Evolutionary conservation across 2,329 filamentous ascomycete genomes (phyloP).

Genomic region (Paraphoma sp.): DNA sequence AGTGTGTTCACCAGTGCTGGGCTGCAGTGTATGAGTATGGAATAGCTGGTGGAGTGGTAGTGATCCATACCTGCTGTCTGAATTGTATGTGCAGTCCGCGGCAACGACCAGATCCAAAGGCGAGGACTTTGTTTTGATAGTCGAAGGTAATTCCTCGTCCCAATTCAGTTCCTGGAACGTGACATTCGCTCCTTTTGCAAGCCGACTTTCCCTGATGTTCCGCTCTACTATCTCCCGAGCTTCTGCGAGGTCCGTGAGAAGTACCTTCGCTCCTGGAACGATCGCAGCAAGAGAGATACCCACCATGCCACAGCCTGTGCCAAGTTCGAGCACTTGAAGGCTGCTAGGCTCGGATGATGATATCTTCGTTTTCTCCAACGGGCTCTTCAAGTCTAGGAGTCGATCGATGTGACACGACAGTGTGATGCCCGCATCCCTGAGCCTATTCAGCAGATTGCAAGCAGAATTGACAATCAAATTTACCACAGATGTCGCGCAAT

Average conservation of each 20-base stretch:
- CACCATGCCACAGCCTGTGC: slow-evolving; percentile 71
- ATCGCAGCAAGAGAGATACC: slow-evolving; percentile 67
- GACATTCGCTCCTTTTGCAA: slow-evolving; percentile 52
- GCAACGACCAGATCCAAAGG: slow-evolving; percentile 67
- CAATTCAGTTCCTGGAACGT: slow-evolving; percentile 67
- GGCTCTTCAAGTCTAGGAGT: slow-evolving; percentile 37
- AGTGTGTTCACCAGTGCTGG: slow-evolving; percentile 68
- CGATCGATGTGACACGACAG: slow-evolving; percentile 61
- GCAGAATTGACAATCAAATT: slow-evolving; percentile 6
- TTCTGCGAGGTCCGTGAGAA: slow-evolving; percentile 71
- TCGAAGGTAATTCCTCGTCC: slow-evolving; percentile 59
- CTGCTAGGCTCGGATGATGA: background rate
- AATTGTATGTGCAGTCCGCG: slow-evolving; percentile 77
- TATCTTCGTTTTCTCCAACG: slow-evolving; percentile 5
- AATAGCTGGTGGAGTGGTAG: background rate
- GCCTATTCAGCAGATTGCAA: slow-evolving; percentile 1
- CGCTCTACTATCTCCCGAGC: slow-evolving; percentile 65
- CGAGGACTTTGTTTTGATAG: slow-evolving; percentile 2
- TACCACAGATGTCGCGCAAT: slow-evolving; percentile 77
- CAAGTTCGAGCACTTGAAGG: slow-evolving; percentile 66
- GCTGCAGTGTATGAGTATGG: slow-evolving; percentile 40
- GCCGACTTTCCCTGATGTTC: slow-evolving; percentile 59
- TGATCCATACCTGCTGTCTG: slow-evolving; percentile 58
- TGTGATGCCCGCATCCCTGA: slow-evolving; percentile 65
- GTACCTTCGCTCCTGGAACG: slow-evolving; percentile 59